Base-by-base conservation (phyloP, 148 eudicot species). In the Hydrangea macrophylla region DNA sequence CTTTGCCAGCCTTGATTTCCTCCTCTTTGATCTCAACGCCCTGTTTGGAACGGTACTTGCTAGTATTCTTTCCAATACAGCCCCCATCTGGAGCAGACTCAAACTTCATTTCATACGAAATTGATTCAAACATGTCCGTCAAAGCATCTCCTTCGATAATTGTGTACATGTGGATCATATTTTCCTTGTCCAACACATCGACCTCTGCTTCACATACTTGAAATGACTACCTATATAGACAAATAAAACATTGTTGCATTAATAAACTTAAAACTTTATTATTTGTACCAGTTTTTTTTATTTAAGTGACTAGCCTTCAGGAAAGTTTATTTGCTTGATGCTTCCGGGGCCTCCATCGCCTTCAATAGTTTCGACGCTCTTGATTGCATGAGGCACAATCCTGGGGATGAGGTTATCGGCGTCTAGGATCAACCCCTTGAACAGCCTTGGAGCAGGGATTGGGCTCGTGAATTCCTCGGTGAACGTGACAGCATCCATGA, bases 401-500 rank as follows among this genome's bases (percentile, higher is more conserved):
- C 56, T 68, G 44, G 81, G 81, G 22, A 72, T 27, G 20, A 77
- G 60, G 37, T 62, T 73, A 32, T 77, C 73, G 2, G 55, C 73
- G 31, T 73, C 77, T 18, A 73, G 60, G 51, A 78, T 24, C 74
- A 68, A 58, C 9, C 74, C 81, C 77, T 78, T 78, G 70, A 73
- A 78, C 7, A 73, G 44, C 60, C 71, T 71, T 4, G 73, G 8
- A 0, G 79, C 73, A 2, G 73, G 26, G 36, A 75, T 36, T 3
- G 73, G 44, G 67, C 65, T 62, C 0, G 50, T 7, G 40, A 58
- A 20, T 24, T 75, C 79, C 26, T 71, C 70, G 0, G 73, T 67
- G 48, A 54, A 22, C 4, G 71, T 70, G 9, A 66, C 24, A 65
- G 23, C 57, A 33, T 68, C 75, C 81, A 78, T 78, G 11, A 26